Evolutionary conservation across 1,284 basidiomycete species (phyloP), one percentile per base, ranked within the genome.

Genomic region (Agroathelia rolfsii): DNA sequence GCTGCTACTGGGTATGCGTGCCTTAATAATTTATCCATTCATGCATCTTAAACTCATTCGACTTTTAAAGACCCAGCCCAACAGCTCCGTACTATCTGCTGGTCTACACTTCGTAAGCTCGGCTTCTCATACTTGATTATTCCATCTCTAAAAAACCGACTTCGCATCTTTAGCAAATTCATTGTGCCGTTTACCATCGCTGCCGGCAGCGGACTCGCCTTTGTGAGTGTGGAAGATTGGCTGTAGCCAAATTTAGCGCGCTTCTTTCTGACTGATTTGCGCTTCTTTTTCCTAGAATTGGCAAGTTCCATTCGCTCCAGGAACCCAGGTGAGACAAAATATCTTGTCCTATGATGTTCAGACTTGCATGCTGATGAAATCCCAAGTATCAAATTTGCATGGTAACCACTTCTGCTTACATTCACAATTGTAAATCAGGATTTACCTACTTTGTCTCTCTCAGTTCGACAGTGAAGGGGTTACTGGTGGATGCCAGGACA

Each of bases 351-450:
- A 6, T 16, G 9, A 22, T 24, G 18, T 3, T 2, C 26, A 26
- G 11, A 12, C 8, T 27, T 6, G 10, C 20, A 10, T 27, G 24
- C 26, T 24, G 15, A 24, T 28, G 10, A 38, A 10, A 21, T 25
- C 15, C 30, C 32, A 23, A 66, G 58, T 66, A 67, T 46, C 65
- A 68, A 48, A 62, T 67, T 49, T 71, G 68, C 55, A 69, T 71
- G 66, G 66, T 69, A 35, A 18, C 53, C 36, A 4, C 10, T 33
- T 14, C 8, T 17, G 11, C 34, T 21, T 23, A 12, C 9, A 15
- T 17, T n/a, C n/a, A n/a, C n/a, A n/a, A n/a, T n/a, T 11, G 4
- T 12, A 3, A 5, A 15, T 16, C 4, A 21, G 30, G n/a, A 9
- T 19, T 13, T 5, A 18, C 26, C 13, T 13, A 19, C 12, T 27